These are phyloP conservation scores for Apostasia ramifera DNA, from an alignment of 106 monocot species.

Conservation along the genomic window DNA sequence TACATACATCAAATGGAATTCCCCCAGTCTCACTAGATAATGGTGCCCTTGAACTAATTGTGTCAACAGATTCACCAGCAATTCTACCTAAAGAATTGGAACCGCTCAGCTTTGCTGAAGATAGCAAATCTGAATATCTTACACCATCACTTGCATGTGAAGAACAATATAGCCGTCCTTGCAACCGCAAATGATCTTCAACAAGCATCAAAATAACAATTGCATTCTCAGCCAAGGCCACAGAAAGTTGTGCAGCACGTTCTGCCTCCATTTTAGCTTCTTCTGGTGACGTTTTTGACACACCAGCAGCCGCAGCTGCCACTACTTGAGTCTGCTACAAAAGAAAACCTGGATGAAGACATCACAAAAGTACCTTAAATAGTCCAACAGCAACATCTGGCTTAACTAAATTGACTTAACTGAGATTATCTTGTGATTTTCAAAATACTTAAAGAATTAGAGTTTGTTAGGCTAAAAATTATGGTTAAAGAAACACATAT, in stretches of 20 bases:
- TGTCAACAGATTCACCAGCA: slow-evolving; percentile 36
- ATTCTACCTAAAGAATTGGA: slow-evolving; percentile 49
- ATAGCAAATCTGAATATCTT: slow-evolving; percentile 30
- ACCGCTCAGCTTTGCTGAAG: slow-evolving; percentile 25
- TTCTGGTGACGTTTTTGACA: slow-evolving; percentile 82
- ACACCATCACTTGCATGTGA: slow-evolving; percentile 22
- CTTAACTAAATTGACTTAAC: neutral
- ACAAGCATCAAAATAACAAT: slow-evolving; percentile 95
- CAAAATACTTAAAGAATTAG: neutral
- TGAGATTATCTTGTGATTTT: neutral
- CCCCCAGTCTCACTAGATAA: slow-evolving; percentile 64
- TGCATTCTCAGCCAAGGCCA: slow-evolving; percentile 97
- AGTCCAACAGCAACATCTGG: neutral
- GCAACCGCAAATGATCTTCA: slow-evolving; percentile 92
- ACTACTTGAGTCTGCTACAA: slow-evolving; percentile 91
- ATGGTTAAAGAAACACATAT: neutral
- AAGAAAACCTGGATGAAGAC: slow-evolving; percentile 32
- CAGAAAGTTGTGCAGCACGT: slow-evolving; percentile 76
- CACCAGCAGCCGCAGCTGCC: slow-evolving; percentile 96
- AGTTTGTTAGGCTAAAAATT: no score
- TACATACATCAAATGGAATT: slow-evolving; percentile 87
- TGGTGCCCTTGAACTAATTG: slow-evolving; percentile 30
- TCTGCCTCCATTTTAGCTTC: slow-evolving; percentile 85
- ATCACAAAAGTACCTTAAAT: slow-evolving; percentile 13
- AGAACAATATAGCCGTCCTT: slow-evolving; percentile 54